These are phyloP conservation scores for Nicotiana obtusifolia DNA, from an alignment of 257 asterid species.

Conservation along the genomic window DNA sequence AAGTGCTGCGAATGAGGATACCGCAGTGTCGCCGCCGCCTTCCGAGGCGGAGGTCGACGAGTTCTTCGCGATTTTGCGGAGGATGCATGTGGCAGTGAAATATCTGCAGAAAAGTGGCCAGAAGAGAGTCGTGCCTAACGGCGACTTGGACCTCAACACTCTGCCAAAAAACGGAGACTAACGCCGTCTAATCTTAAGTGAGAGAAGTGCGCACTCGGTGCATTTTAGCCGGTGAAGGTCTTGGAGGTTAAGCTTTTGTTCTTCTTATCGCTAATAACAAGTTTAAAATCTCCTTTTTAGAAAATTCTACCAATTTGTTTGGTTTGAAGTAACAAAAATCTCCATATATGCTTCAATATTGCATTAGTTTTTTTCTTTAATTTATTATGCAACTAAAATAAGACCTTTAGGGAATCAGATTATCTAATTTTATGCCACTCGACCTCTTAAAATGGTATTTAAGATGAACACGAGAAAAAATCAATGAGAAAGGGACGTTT, in stretches of 20 bases:
- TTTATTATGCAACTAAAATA: not conserved
- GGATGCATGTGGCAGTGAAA: not conserved
- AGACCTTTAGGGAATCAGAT: too few relatives aligned
- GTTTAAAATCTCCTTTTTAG: not conserved
- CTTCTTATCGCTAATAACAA: not conserved
- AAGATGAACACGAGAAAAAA: too few relatives aligned
- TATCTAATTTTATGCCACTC: too few relatives aligned
- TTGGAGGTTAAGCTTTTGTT: not conserved
- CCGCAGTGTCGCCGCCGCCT: not conserved
- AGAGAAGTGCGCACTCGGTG: not conserved
- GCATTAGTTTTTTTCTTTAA: not conserved
- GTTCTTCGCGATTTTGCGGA: not conserved
- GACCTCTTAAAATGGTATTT: too few relatives aligned
- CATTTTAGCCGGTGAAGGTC: slow-evolving; percentile 2
- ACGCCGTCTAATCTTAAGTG: not conserved
- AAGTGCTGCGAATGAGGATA: not conserved
- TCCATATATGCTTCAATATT: not conserved
- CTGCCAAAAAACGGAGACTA: slow-evolving; percentile 22
- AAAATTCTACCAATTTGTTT: not conserved
- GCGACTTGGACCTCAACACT: slow-evolving; percentile 21
- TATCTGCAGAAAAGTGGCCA: not conserved
- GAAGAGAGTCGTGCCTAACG: not conserved
- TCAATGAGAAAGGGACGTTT: too few relatives aligned
- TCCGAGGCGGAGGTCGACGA: slow-evolving; percentile 6
- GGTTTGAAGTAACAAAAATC: not conserved